phyloP scores from a whole-genome alignment of 1,284 basidiomycete genomes.

The Heterobasidion occidentale region DNA sequence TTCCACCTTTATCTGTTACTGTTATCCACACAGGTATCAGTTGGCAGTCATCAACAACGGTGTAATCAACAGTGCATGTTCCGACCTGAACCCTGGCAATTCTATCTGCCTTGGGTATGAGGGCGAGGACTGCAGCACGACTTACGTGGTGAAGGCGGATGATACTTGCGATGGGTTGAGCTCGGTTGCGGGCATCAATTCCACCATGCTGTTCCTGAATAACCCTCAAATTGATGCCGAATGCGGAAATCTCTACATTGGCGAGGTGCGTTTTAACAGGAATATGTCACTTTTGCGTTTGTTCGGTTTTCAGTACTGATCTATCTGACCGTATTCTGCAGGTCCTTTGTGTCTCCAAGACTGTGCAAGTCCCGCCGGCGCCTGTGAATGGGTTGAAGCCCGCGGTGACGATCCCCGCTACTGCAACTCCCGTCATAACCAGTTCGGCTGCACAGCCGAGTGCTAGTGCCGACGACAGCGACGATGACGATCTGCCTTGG shows the following conservation, averaged over 20 bases:
- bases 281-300: background rate
- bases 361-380: slow-evolving; percentile 30
- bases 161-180: slow-evolving; percentile 46
- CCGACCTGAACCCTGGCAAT: slow-evolving; percentile 44
- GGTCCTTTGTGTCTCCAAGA: slow-evolving; percentile 5
- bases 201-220: slow-evolving; percentile 44
- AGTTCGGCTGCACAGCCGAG: slow-evolving; percentile 9
- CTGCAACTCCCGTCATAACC: slow-evolving; percentile 17
- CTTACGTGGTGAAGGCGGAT: slow-evolving; percentile 34
- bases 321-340: background rate
- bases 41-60: slow-evolving; percentile 50
- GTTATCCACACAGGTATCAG: slow-evolving; percentile 47
- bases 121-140: slow-evolving; percentile 24
- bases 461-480: slow-evolving; percentile 21
- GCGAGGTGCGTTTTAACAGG: slow-evolving; percentile 41
- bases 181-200: slow-evolving; percentile 31
- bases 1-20: background rate
- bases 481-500: slow-evolving; percentile 45
- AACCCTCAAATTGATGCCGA: slow-evolving; percentile 58
- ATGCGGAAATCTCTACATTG: slow-evolving; percentile 60
- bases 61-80: slow-evolving; percentile 37
- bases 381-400: slow-evolving; percentile 27
- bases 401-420: slow-evolving; percentile 25
- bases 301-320: background rate
- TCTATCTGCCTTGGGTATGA: slow-evolving; percentile 26